Evolutionary conservation across 805 yeast genomes (phyloP), one percentile per base, ranked within the genome.

Genomic region (Ogataea thermomethanolica): DNA sequence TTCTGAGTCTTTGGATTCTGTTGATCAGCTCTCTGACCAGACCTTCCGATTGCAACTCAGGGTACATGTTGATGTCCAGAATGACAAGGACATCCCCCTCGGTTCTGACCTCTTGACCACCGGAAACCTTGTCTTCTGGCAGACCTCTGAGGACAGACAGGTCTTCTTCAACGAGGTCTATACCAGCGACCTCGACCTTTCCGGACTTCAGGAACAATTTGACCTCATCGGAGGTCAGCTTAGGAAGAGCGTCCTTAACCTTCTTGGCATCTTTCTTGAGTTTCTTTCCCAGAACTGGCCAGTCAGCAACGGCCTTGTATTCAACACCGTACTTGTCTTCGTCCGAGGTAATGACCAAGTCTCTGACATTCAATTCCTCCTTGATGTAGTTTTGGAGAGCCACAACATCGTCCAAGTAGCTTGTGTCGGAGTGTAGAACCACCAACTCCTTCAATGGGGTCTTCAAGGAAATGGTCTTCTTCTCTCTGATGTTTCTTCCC

Each of bases 271-370:
- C 98, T 62, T 82, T 81, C 79, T 89, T 91, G 66, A 93, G 78
- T 69, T 93, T 93, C 76, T 91, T 93, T 70, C 99, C 99, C 53
- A 93, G 76, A 14, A 89, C 87, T 43, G 98, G 96, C 99, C 99
- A 93, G 71, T 93, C 99, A 35, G 99, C 99, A 64, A 86, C 95
- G 30, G 91, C 97, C 49, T 76, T 79, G 73, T 90, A 91, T 62
- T 83, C 85, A 46, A 93, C 98, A 56, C 90, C 93, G 61, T 90
- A 91, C 59, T 83, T 81, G 54, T 74, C 81, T 70, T 93, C 99
- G 60, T 93, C 96, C 17, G 85, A 74, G 14, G 97, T 89, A 55
- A 93, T 82, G 55, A 87, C 70, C 39, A 93, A 63, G 53, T 86
- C 93, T 65, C 96, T 84, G 45, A 93, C 84, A 60, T 93, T 93